A percentile compares a stretch with the other conserved stretches of the same genome.
phyloP scores from a whole-genome alignment of 2,329 filamentous ascomycete genomes.

The Colletotrichum spaethianum region DNA sequence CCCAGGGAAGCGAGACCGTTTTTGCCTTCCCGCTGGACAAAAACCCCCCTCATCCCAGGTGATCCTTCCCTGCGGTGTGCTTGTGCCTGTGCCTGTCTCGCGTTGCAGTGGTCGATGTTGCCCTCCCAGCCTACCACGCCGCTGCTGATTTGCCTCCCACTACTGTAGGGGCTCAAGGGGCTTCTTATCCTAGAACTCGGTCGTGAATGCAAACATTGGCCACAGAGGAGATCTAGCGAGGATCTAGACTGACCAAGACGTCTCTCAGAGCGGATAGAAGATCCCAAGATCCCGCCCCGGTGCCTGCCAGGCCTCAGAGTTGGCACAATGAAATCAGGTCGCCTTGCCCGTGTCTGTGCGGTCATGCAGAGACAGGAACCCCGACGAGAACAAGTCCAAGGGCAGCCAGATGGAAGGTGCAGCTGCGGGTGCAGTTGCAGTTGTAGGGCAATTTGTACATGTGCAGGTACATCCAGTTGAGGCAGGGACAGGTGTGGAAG shows the following conservation, averaged over 20 bases:
- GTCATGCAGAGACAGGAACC: slow-evolving; percentile 17
- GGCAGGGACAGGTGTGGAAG: neutral
- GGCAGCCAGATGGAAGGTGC: neutral
- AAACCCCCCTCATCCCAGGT: neutral
- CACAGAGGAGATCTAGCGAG: slow-evolving; percentile 16
- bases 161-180: neutral
- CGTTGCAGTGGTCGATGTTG: neutral
- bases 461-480: neutral
- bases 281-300: neutral
- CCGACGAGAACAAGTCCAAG: neutral
- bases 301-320: slow-evolving; percentile 1
- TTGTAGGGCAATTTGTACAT: neutral
- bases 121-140: neutral
- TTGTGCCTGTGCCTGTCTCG: neutral
- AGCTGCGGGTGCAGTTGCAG: neutral
- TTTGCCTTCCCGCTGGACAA: neutral
- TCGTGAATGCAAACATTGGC: slow-evolving; percentile 5
- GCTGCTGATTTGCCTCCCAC: slow-evolving; percentile 18
- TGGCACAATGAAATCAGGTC: neutral
- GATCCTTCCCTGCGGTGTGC: neutral
- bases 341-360: slow-evolving; percentile 25
- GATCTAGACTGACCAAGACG: slow-evolving; percentile 8
- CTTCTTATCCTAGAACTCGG: neutral
- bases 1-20: neutral
- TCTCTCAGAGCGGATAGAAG: neutral